These are phyloP conservation scores for Penicillium cataractarum DNA, from an alignment of 495 filamentous ascomycete species.

Conservation along the genomic window DNA sequence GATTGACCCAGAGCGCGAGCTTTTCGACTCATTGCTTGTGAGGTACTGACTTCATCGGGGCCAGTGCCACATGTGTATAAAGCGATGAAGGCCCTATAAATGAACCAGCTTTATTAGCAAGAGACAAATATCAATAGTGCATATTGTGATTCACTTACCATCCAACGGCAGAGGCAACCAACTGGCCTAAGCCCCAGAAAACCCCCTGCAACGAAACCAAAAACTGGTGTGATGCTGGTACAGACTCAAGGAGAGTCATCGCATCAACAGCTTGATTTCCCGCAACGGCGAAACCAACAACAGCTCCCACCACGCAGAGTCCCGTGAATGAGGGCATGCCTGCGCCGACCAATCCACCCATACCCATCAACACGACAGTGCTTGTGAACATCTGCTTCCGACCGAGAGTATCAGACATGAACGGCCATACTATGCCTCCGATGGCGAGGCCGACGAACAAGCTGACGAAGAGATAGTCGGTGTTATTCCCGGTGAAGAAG, in stretches of 20 bases:
- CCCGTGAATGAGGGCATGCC: constrained; percentile 30
- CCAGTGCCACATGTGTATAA: constrained; percentile 44
- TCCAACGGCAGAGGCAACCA: constrained; percentile 24
- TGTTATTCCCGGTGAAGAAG: constrained; percentile 19
- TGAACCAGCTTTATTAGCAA: constrained; percentile 8
- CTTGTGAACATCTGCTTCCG: constrained; percentile 29
- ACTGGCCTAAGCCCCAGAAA: constrained; percentile 28
- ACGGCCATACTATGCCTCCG: constrained; percentile 29
- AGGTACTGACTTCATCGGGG: constrained; percentile 26
- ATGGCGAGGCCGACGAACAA: constrained; percentile 29
- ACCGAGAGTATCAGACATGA: constrained; percentile 31
- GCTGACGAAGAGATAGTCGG: constrained; percentile 18
- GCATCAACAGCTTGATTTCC: constrained; percentile 31
- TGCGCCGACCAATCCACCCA: constrained; percentile 32
- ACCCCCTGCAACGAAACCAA: constrained; percentile 25
- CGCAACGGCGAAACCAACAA: constrained; percentile 29
- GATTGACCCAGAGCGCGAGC: constrained; percentile 9
- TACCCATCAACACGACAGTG: constrained; percentile 31
- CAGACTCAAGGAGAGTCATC: constrained; percentile 24
- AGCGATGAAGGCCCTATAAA: constrained; percentile 27
- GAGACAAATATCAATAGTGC: not conserved
- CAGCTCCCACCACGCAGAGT: constrained; percentile 25
- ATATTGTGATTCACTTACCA: constrained; percentile 22
- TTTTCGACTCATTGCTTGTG: constrained; percentile 11
- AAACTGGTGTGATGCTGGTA: constrained; percentile 31